Percentiles rank a stretch among this genome's conserved stretches.
Evolutionary conservation across 2,329 filamentous ascomycete genomes (phyloP).

Genomic region (Fusarium verrucosum): DNA sequence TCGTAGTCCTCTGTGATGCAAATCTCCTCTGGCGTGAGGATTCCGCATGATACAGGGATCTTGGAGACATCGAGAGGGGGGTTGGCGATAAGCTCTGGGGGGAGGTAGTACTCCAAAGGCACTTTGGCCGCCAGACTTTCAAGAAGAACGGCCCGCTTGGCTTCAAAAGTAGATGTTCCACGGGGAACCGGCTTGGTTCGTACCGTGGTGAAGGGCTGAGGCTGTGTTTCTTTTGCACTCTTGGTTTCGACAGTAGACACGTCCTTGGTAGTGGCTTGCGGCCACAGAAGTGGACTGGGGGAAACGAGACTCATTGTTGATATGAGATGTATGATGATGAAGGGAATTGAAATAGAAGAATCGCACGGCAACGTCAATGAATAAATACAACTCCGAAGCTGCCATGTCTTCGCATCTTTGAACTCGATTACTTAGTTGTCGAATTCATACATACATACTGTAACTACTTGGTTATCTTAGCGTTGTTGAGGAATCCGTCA

Average conservation of each 20-base stretch:
- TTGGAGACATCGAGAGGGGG: neutral
- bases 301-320: neutral
- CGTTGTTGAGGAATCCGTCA: too few relatives aligned
- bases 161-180: neutral
- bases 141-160: neutral
- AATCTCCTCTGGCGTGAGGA: neutral
- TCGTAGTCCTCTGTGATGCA: neutral
- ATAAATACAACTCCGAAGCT: neutral
- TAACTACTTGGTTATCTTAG: too few relatives aligned
- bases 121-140: neutral
- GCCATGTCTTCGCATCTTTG: too few relatives aligned
- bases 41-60: neutral
- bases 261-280: neutral
- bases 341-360: too few relatives aligned
- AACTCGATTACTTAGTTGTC: too few relatives aligned
- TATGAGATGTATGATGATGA: too few relatives aligned
- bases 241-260: neutral
- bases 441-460: too few relatives aligned
- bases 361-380: neutral
- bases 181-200: neutral
- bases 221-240: neutral
- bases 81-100: neutral
- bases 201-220: constrained; percentile 51
- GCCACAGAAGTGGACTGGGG: neutral
- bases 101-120: neutral